Percentiles rank a stretch among this genome's conserved stretches.
phyloP scores from a whole-genome alignment of 2,329 filamentous ascomycete genomes.

The Diaporthe nobilis region DNA sequence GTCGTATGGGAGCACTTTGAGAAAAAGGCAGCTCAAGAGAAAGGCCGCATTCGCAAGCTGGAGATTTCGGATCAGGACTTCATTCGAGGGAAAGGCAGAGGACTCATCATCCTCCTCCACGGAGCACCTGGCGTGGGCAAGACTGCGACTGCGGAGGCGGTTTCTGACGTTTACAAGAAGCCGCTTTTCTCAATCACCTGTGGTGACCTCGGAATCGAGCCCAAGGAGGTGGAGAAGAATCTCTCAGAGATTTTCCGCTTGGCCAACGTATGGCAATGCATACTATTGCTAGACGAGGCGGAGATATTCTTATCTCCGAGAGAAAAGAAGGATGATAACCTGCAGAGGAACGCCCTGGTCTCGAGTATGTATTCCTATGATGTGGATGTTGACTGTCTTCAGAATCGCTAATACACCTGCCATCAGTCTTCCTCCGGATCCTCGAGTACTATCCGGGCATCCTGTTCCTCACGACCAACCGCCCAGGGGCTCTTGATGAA shows the following conservation, averaged over 20 bases:
- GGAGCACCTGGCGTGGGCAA: slow-evolving; percentile 55
- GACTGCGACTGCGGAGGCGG: slow-evolving; percentile 55
- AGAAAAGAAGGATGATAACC: slow-evolving; percentile 43
- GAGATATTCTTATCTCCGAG: slow-evolving; percentile 57
- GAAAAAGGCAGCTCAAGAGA: not conserved
- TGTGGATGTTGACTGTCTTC: not conserved
- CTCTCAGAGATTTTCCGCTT: slow-evolving; percentile 49
- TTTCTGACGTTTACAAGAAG: slow-evolving; percentile 49
- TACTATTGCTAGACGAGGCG: slow-evolving; percentile 57
- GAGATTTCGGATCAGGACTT: slow-evolving; percentile 34
- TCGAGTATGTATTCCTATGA: slow-evolving; percentile 39
- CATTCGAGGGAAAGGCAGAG: slow-evolving; percentile 51
- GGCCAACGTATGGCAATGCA: slow-evolving; percentile 54
- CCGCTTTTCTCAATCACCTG: slow-evolving; percentile 51
- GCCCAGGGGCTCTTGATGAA: slow-evolving; percentile 48
- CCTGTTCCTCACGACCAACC: slow-evolving; percentile 54
- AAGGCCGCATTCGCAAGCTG: not conserved
- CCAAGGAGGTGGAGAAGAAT: slow-evolving; percentile 47
- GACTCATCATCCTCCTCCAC: slow-evolving; percentile 52
- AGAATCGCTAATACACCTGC: not conserved
- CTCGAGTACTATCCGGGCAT: slow-evolving; percentile 51
- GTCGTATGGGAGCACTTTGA: slow-evolving; percentile 14
- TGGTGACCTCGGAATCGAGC: slow-evolving; percentile 48
- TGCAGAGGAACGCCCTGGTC: slow-evolving; percentile 51
- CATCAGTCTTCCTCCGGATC: slow-evolving; percentile 17